Percentiles rank a stretch among this genome's conserved stretches.
Evolutionary conservation across 2,329 filamentous ascomycete species (phyloP).

Genomic region (Alternaria atra): DNA sequence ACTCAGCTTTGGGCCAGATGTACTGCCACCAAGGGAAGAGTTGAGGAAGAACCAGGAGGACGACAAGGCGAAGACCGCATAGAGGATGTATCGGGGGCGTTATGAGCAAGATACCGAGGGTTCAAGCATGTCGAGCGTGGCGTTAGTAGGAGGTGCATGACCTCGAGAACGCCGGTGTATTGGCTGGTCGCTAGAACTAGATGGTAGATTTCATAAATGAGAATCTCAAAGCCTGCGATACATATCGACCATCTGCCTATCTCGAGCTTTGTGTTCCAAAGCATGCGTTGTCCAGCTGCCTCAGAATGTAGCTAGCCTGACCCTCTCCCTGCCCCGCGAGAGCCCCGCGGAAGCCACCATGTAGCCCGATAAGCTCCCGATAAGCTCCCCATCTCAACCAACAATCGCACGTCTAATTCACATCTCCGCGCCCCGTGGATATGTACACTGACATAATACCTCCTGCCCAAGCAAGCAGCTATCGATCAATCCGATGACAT

Average conservation of each 20-base stretch:
- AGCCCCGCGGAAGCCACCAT: conserved; percentile 10
- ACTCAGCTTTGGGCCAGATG: conserved; percentile 63
- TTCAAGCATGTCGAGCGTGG: neutral
- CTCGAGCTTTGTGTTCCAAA: neutral
- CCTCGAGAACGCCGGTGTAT: neutral
- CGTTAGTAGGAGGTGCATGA: neutral
- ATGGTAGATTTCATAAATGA: neutral
- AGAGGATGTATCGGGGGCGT: neutral
- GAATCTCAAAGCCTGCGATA: neutral
- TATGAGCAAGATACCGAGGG: neutral
- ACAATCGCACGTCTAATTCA: conserved; percentile 11
- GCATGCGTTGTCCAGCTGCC: neutral
- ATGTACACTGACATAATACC: conserved; percentile 30
- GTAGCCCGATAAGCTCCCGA: conserved; percentile 8
- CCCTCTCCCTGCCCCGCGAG: conserved; percentile 4
- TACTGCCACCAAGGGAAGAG: conserved; percentile 51
- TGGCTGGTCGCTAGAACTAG: neutral
- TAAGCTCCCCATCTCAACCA: conserved; percentile 15
- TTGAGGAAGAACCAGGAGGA: conserved; percentile 40
- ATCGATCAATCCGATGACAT: conserved; percentile 51
- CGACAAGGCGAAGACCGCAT: conserved; percentile 35
- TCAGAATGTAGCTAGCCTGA: neutral
- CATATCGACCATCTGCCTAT: neutral
- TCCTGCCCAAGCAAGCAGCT: neutral
- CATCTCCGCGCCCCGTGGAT: conserved; percentile 53